Percentiles rank a stretch among this genome's conserved stretches.
phyloP scores from a whole-genome alignment of 352 stramenopile species.

The Phytophthora kernoviae region DNA sequence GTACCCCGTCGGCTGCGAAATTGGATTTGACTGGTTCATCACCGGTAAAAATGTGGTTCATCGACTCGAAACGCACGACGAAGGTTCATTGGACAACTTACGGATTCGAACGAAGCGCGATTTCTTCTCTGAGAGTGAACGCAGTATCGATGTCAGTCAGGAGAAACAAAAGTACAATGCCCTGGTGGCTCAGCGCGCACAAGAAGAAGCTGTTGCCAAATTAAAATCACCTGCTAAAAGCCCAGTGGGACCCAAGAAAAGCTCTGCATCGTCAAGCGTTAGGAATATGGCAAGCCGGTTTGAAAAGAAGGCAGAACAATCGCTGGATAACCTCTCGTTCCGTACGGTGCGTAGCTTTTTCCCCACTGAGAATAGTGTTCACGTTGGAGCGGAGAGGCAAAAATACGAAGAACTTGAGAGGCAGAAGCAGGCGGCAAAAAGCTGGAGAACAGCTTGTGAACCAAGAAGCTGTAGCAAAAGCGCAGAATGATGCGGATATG shows the following conservation, averaged over 20 bases:
- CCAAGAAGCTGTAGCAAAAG: neutral
- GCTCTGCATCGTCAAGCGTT: conserved; percentile 37
- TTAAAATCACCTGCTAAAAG: conserved; percentile 21
- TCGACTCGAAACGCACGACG: conserved; percentile 55
- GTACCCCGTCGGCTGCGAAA: conserved; percentile 34
- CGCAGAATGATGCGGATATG: conserved; percentile 7
- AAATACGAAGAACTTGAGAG: conserved; percentile 64
- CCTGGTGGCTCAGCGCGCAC: conserved; percentile 16
- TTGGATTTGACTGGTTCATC: conserved; percentile 32
- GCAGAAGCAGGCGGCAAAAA: conserved; percentile 37
- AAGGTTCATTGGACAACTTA: conserved; percentile 49
- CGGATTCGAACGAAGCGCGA: conserved; percentile 61
- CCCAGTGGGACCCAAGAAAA: conserved; percentile 12
- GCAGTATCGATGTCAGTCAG: conserved; percentile 36
- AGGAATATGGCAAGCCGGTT: conserved; percentile 53
- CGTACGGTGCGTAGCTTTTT: conserved; percentile 63
- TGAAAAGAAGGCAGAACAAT: conserved; percentile 51
- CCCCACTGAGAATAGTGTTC: conserved; percentile 49
- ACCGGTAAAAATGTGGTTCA: conserved; percentile 55
- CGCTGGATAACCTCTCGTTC: conserved; percentile 51
- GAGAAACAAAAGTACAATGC: conserved; percentile 47
- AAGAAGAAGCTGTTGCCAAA: conserved; percentile 29
- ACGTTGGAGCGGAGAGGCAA: conserved; percentile 49
- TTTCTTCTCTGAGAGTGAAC: conserved; percentile 54
- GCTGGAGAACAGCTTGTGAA: conserved; percentile 29